Evolutionary conservation across 2,329 filamentous ascomycete species (phyloP), one percentile per base, ranked within the genome.

Genomic region (Colletotrichum sp.): DNA sequence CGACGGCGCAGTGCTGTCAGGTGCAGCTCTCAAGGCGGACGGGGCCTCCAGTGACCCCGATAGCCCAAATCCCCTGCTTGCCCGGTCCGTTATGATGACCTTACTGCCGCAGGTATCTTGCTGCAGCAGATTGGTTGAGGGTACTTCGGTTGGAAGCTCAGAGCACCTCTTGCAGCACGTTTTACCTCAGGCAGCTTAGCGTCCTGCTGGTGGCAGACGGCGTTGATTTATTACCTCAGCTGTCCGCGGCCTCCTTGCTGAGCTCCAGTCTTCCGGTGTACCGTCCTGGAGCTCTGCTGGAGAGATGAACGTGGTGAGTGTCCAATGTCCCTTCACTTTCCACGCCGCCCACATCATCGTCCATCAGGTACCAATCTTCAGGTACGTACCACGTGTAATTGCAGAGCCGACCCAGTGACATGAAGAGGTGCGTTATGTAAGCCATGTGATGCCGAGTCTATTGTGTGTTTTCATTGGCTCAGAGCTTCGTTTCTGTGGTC

Each of bases 391-490:
- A 8, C 26, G 7, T 34, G 26, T 10, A 34, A 21, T 2, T 48
- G 43, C 43, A 48, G 43, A n/a, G 39, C 39, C 39, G 36, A 39
- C 55, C 67, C 34, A 61, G 64, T 63, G 65, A 73, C 43, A 18
- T 65, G 60, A 72, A 67, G 36, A 24, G 18, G 1, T 3, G 26
- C 12, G 26, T 76, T 76, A 77, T 64, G 61, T 77, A 77, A 77
- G 24, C 39, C 15, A 12, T 9, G 16, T 26, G 8, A 28, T 36
- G 48, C 18, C 52, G 65, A 32, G 65, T 55, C 34, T 34, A 3
- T 9, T n/a, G 7, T 55, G 24, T 13, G 13, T 15, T 28, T n/a
- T 60, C 15, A 76, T 72, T 76, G 60, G 59, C 16, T 10, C 21
- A 64, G 15, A 52, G 59, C 71, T 67, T 24, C 52, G 7, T 18